Conservation (phyloP, 306 rosid genomes). For the Trichosanthes cucumerina region DNA sequence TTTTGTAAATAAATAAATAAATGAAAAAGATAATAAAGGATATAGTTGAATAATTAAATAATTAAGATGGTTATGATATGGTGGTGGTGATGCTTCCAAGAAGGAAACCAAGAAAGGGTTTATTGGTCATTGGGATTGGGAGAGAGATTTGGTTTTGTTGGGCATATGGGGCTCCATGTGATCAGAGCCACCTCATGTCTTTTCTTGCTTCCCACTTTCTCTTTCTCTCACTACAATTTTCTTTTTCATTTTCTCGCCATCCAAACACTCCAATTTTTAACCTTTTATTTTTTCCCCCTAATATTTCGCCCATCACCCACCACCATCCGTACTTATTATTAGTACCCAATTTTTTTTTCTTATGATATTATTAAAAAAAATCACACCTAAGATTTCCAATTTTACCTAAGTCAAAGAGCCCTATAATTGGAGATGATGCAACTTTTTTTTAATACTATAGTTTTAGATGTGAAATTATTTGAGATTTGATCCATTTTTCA, state of each 20-base stretch:
- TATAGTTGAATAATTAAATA: background rate
- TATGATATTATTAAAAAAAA: background rate
- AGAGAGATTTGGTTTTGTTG: constrained; percentile 51
- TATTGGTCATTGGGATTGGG: constrained; percentile 61
- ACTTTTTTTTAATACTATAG: background rate
- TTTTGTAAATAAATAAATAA: background rate
- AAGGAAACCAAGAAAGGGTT: constrained; percentile 57
- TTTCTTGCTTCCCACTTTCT: constrained; percentile 10
- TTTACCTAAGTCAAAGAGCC: background rate
- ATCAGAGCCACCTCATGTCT: constrained; percentile 38
- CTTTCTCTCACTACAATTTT: background rate
- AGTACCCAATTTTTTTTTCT: background rate
- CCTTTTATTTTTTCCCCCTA: no score
- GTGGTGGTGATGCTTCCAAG: constrained; percentile 62
- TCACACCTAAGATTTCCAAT: background rate
- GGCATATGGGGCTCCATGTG: constrained; percentile 88
- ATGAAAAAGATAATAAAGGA: background rate
- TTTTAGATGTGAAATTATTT: background rate
- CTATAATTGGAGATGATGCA: background rate
- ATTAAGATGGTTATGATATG: background rate
- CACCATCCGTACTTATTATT: constrained; percentile 7
- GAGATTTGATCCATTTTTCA: background rate
- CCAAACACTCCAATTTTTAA: background rate
- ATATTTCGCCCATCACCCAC: background rate
- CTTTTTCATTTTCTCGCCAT: background rate